Base-by-base conservation (phyloP, 2,329 filamentous ascomycete species). In the Aspergillus ruber region DNA sequence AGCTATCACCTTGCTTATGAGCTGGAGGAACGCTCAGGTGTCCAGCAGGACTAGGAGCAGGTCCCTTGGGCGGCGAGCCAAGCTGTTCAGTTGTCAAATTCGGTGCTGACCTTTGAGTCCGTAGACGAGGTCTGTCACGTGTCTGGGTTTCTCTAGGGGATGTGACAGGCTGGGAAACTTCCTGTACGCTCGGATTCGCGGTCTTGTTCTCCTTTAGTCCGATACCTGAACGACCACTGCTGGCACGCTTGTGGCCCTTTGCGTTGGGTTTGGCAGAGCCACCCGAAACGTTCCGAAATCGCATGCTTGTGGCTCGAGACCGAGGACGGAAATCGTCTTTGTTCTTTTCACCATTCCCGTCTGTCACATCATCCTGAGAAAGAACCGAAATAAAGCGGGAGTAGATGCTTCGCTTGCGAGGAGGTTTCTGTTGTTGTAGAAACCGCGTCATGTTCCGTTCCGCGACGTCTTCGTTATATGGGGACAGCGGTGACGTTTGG, bases 391-490 rank as follows among this genome's bases (percentile, higher is more conserved):
- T 48, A 17, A 66, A 53, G 9, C 62, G 64, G 10, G 62, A 61
- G 49, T 62, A 65, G 6, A 58, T 45, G 15, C 53, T 51, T 45
- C 58, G 53, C 45, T 55, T 65, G 21, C 50, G 53, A 45, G 59
- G 40, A 4, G 29, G 48, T 43, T 59, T 57, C 4, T 55, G 54
- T 35, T 61, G 60, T 12, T 29, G 36, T 7, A 67, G 53, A 40
- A 66, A 65, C 10, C 58, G 50, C 7, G 58, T 62, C 61, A 71
- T 68, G 44, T 72, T 72, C 20, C 69, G 66, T 49, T 72, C 69
- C 4, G 69, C 69, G 45, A 72, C 59, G 52, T 72, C 67, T 55
- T 72, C 69, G 42, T 72, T 72, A 51, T 69, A 72, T 9, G 65
- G 64, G 15, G 56, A 61, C 5, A 56, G 58, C 3, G 66, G 64